Conservation (phyloP, 2,329 filamentous ascomycete species). For the Gliomastix tumulicola region DNA sequence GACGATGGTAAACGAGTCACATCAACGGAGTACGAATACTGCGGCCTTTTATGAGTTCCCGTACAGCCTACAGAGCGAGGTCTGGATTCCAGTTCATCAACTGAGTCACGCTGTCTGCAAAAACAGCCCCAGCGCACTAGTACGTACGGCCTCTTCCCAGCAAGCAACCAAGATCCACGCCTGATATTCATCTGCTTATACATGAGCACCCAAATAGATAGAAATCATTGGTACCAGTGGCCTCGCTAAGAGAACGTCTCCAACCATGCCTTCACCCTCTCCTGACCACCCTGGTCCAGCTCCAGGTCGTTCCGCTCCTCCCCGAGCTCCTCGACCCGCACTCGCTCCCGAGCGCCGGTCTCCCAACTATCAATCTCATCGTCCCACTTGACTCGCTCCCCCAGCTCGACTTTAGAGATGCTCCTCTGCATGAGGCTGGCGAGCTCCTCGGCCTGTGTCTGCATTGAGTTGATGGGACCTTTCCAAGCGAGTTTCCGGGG, state of each 20-base stretch:
- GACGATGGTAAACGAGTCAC: too few relatives aligned
- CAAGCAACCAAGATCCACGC: too few relatives aligned
- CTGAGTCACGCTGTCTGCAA: too few relatives aligned
- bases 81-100: too few relatives aligned
- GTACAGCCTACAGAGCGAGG: too few relatives aligned
- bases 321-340: conserved; percentile 30
- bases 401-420: conserved; percentile 36
- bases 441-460: conserved; percentile 39
- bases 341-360: conserved; percentile 24
- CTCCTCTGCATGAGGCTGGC: conserved; percentile 40
- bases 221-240: too few relatives aligned
- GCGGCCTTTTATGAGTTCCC: too few relatives aligned
- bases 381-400: conserved; percentile 32
- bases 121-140: too few relatives aligned
- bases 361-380: conserved; percentile 23
- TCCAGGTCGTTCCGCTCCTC: conserved; percentile 14
- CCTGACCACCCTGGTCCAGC: conserved; percentile 17
- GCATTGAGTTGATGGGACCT: conserved; percentile 31
- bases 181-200: too few relatives aligned
- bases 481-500: not conserved
- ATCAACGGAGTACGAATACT: too few relatives aligned
- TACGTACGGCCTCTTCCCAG: too few relatives aligned
- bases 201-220: too few relatives aligned
- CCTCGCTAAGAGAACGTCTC: conserved; percentile 1
- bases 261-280: conserved; percentile 21